Base-by-base conservation (phyloP, 2,329 filamentous ascomycete genomes). In the Trichoderma cornu-damae region DNA sequence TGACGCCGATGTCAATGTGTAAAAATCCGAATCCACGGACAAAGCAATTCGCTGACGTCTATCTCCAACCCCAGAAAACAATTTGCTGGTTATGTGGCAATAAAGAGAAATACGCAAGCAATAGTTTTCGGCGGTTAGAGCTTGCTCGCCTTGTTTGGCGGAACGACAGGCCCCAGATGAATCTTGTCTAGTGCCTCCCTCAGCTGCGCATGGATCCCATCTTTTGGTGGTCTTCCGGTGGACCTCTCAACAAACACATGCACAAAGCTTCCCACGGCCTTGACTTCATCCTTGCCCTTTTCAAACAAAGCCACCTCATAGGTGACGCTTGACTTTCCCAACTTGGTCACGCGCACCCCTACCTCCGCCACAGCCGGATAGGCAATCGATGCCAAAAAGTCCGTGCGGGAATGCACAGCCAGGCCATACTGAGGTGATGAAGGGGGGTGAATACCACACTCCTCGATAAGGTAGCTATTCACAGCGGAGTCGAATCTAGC, bases 301-400 rank as follows among this genome's bases (percentile, higher is more conserved):
- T 90, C 86, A 66, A 96, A 97, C 1, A 97, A 79, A 0, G 85
- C 94, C 59, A 96, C 83, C 69, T 97, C 93, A 68, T 96, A 97
- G 11, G 85, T 89, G 7, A 96, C 91, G 66, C 90, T 96, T 24
- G 89, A 90, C 64, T 84, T 88, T 3, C 92, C 91, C 6, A 97
- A 79, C 71, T 87, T 92, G 63, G 87, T 88, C 34, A 96, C 90
- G 11, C 91, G 81, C 42, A 97, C 72, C 1, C 86, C 89, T 4
- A 96, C 78, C 64, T 96, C 90, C 0, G 95, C 82, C 3, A 91
- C 79, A 34, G 87, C 86, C 0, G 93, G 93, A 66, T 93, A 96
- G 3, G 86, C 83, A 40, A 94, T 84, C 0, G 88, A 87, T 0
- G 85, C 83, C 67, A 96, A 89, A 73, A 90, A 96, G 74, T 96